phyloP scores from a whole-genome alignment of 768 basidiomycete species.

The Austroboletus eburneus region DNA sequence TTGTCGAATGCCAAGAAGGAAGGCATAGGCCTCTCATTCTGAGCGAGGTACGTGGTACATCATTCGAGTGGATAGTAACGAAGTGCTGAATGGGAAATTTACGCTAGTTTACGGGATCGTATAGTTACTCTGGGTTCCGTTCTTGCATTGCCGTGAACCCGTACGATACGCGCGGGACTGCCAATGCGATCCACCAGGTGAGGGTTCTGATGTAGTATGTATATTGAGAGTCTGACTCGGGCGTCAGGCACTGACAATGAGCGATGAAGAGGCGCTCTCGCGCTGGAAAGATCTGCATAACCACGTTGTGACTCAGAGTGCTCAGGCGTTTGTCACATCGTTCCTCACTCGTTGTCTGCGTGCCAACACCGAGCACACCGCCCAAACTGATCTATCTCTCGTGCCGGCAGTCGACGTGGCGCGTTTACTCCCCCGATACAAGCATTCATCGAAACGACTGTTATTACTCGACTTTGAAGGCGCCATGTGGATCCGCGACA shows the following conservation, averaged over 20 bases:
- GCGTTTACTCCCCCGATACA: constrained; percentile 63
- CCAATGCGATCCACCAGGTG: no score
- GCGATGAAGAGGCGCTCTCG: constrained; percentile 61
- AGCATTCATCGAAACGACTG: constrained; percentile 59
- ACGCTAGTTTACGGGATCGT: constrained; percentile 86
- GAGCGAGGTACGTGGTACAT: constrained; percentile 71
- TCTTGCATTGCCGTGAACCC: constrained; percentile 86
- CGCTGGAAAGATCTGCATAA: constrained; percentile 86
- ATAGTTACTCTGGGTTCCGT: constrained; percentile 82
- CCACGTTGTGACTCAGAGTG: constrained; percentile 83
- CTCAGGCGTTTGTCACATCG: constrained; percentile 75
- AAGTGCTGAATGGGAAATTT: no score
- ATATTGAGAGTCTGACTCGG: constrained; percentile 1
- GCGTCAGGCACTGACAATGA: constrained; percentile 68
- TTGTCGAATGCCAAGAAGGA: constrained; percentile 79
- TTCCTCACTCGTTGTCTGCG: constrained; percentile 76
- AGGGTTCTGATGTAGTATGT: constrained; percentile 35
- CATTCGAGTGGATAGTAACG: no score
- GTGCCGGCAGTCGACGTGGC: constrained; percentile 42
- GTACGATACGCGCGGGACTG: no score
- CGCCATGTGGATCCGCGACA: no score
- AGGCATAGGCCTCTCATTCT: constrained; percentile 64
- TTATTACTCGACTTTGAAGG: constrained; percentile 78
- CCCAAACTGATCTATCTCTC: constrained; percentile 21
- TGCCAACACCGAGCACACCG: constrained; percentile 69